Base-by-base conservation (phyloP, 495 filamentous ascomycete genomes). In the Lasiosphaeria miniovina region DNA sequence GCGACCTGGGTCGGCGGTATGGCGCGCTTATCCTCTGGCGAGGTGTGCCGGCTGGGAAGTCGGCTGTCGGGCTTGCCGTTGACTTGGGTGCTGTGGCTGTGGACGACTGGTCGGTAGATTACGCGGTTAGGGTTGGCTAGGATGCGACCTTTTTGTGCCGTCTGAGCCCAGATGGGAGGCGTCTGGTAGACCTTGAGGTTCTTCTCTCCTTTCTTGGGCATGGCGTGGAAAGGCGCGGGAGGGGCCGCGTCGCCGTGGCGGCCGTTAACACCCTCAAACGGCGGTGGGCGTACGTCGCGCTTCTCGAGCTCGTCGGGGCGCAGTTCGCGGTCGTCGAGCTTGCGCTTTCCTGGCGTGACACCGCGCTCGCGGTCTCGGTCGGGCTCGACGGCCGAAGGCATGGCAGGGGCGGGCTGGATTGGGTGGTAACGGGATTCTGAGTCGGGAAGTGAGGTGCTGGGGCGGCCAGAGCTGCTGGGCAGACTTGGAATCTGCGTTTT, bases 401-500 rank as follows among this genome's bases (percentile, higher is more conserved):
- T 68, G 46, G 61, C 64, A 49, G 73, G 63, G 51, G 68, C 64
- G 14, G 71, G 59, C 34, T 65, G 68, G 49, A 58, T 63, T 58
- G 73, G 73, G 58, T 61, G 55, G 60, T 69, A 68, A 57, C 70
- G 71, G 24, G 74, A 71, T 41, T 79, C 76, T 33, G 63, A 67
- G 55, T 82, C 77, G 57, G 69, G 70, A 59, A 71, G 68, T 36
- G 75, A 75, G 32, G 71, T 67, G 33, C 70, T 59, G 31, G 74
- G 70, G 53, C 75, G 73, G 54, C 77, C 70, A 36, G 71, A 64
- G 65, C 69, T 79, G 58, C 69, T 76, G 56, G 80, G 79, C 54
- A 80, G 68, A 69, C 78, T 82, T 58, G 80, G 78, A 17, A 83
- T 68, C 57, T 77, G 75, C 55, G 85, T 87, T 68, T 88, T 88